A percentile compares a stretch with the other conserved stretches of the same genome.
phyloP scores from a whole-genome alignment of 495 filamentous ascomycete genomes.

The Tirmania nivea region DNA sequence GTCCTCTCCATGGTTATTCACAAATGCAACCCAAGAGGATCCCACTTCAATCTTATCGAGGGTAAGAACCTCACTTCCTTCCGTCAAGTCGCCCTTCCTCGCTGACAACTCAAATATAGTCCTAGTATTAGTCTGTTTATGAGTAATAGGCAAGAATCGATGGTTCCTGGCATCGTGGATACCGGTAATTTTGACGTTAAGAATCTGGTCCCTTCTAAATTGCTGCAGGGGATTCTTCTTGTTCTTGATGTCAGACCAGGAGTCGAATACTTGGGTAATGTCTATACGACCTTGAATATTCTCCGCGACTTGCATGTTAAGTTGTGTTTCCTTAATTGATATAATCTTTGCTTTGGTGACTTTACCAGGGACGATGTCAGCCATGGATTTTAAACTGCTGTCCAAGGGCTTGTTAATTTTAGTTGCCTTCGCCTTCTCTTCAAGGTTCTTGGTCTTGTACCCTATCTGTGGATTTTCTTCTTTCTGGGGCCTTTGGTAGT shows the following conservation, averaged over 20 bases:
- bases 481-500: constrained; percentile 20
- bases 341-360: constrained; percentile 56
- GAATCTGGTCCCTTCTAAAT: constrained; percentile 46
- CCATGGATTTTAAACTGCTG: constrained; percentile 35
- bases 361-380: constrained; percentile 52
- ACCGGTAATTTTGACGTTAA: constrained; percentile 60
- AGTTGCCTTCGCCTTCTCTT: background rate
- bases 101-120: constrained; percentile 78
- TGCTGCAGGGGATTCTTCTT: constrained; percentile 51
- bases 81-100: constrained; percentile 29
- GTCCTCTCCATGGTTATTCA: constrained; percentile 64
- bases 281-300: constrained; percentile 81
- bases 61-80: constrained; percentile 35
- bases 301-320: constrained; percentile 77
- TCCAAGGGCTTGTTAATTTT: constrained; percentile 43
- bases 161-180: constrained; percentile 78
- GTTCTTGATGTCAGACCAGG: constrained; percentile 65
- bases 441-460: background rate
- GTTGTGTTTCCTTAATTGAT: constrained; percentile 66
- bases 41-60: constrained; percentile 54
- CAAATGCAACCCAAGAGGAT: constrained; percentile 50
- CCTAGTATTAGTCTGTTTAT: constrained; percentile 42
- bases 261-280: constrained; percentile 69
- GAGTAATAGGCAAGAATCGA: constrained; percentile 75
- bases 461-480: background rate